A percentile compares a stretch with the other conserved stretches of the same genome.
Evolutionary conservation across 2,329 filamentous ascomycete genomes (phyloP).

Genomic region (Torrubiella hemipterigena): DNA sequence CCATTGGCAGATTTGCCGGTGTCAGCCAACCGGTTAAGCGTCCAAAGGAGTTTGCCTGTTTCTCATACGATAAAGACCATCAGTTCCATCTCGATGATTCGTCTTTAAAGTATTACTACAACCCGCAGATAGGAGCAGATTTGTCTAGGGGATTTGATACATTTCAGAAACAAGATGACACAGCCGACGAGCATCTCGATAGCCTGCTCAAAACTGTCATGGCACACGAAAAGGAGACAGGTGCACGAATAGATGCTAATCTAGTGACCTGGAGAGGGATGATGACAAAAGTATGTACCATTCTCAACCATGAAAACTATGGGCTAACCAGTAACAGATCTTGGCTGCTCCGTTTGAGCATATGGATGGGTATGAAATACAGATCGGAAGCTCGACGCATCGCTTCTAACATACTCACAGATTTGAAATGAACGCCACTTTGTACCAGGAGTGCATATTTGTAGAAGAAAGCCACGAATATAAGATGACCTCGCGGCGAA

Average conservation of each 20-base stretch:
- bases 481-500: slow-evolving; percentile 49
- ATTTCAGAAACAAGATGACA: slow-evolving; percentile 75
- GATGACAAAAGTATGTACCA: slow-evolving; percentile 73
- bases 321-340: slow-evolving; percentile 42
- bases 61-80: slow-evolving; percentile 85
- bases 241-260: slow-evolving; percentile 59
- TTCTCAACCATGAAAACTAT: background rate
- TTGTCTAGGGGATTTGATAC: slow-evolving; percentile 70
- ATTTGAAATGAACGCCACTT: slow-evolving; percentile 80
- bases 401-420: slow-evolving; percentile 7
- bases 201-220: slow-evolving; percentile 67
- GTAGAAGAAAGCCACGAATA: slow-evolving; percentile 81
- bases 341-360: slow-evolving; percentile 75
- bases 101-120: slow-evolving; percentile 81
- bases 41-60: slow-evolving; percentile 82
- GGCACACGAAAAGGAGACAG: slow-evolving; percentile 56
- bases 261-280: slow-evolving; percentile 92
- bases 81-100: slow-evolving; percentile 64
- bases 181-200: slow-evolving; percentile 76
- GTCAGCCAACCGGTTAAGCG: slow-evolving; percentile 59
- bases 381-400: background rate
- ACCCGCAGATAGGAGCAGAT: slow-evolving; percentile 57
- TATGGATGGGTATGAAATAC: slow-evolving; percentile 53
- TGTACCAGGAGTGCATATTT: slow-evolving; percentile 69
- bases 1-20: slow-evolving; percentile 56